A percentile compares a stretch with the other conserved stretches of the same genome.
Evolutionary conservation across 2,329 filamentous ascomycete genomes (phyloP).

Genomic region (Trichoderma semiorbis): DNA sequence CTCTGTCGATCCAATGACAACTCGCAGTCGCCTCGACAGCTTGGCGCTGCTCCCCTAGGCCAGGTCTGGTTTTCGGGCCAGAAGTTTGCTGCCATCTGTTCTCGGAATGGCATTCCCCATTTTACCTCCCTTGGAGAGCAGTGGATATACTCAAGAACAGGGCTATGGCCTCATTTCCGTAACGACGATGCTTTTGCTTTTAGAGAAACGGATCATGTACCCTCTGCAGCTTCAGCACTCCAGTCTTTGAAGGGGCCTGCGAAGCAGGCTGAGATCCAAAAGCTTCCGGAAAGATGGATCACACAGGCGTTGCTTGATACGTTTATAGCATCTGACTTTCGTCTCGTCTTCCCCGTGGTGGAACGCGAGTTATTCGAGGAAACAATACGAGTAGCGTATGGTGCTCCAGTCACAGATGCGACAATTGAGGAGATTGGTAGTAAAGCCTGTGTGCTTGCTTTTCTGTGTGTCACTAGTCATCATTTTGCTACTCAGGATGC

Average conservation of each 20-base stretch:
- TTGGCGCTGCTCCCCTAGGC: constrained; percentile 23
- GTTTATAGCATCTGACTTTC: constrained; percentile 34
- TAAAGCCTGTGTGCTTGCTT: constrained; percentile 48
- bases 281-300: constrained; percentile 37
- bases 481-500: constrained; percentile 22
- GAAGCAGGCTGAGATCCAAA: background rate
- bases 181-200: background rate
- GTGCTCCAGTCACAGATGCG: constrained; percentile 19
- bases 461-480: constrained; percentile 37
- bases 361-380: constrained; percentile 45
- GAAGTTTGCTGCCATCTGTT: constrained; percentile 44
- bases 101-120: constrained; percentile 47
- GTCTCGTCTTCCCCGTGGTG: constrained; percentile 46
- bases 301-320: constrained; percentile 26
- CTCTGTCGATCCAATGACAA: background rate
- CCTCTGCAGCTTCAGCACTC: background rate
- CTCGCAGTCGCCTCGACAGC: background rate
- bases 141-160: constrained; percentile 47
- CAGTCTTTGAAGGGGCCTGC: background rate
- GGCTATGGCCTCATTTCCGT: constrained; percentile 28
- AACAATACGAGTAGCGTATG: constrained; percentile 45
- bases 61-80: constrained; percentile 47
- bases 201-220: background rate
- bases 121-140: constrained; percentile 45
- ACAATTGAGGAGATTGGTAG: constrained; percentile 33